Evolutionary conservation across 75 land plant genomes (phyloP).

Genomic region (Pinus taeda): DNA sequence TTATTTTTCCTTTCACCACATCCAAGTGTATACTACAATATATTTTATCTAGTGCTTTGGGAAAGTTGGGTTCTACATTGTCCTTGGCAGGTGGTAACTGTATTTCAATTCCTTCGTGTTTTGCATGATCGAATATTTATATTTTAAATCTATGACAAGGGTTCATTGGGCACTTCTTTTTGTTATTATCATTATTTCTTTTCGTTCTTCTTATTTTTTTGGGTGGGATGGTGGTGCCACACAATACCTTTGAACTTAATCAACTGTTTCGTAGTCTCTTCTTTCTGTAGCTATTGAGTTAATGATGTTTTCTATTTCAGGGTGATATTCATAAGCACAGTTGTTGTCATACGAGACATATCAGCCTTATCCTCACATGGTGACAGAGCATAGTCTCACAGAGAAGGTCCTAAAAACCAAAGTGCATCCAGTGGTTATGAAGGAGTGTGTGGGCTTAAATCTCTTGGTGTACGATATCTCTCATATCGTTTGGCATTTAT

Average conservation of each 20-base stretch:
- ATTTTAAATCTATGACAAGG: not conserved
- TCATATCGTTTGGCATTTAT: constrained; percentile 94
- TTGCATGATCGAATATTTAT: not conserved
- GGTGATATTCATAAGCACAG: constrained; percentile 92
- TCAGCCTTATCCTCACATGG: constrained; percentile 95
- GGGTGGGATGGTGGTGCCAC: no score
- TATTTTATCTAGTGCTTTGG: not conserved
- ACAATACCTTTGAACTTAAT: no score
- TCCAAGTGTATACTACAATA: not conserved
- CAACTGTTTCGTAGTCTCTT: no score
- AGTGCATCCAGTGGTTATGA: constrained; percentile 54
- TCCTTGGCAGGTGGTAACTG: not conserved
- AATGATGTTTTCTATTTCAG: constrained; percentile 24
- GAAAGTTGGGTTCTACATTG: not conserved
- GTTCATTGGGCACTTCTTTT: not conserved
- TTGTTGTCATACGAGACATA: constrained; percentile 93
- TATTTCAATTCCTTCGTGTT: not conserved
- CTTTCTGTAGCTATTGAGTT: not conserved
- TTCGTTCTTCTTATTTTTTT: no score
- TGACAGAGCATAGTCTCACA: constrained; percentile 82
- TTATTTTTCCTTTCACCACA: not conserved
- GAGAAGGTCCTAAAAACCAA: constrained; percentile 55
- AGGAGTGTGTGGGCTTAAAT: constrained; percentile 83
- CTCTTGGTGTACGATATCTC: constrained; percentile 94
- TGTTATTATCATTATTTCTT: no score